A percentile compares a stretch with the other conserved stretches of the same genome.
Evolutionary conservation across 352 stramenopile genomes (phyloP).

Genomic region (Pythium periplocum): DNA sequence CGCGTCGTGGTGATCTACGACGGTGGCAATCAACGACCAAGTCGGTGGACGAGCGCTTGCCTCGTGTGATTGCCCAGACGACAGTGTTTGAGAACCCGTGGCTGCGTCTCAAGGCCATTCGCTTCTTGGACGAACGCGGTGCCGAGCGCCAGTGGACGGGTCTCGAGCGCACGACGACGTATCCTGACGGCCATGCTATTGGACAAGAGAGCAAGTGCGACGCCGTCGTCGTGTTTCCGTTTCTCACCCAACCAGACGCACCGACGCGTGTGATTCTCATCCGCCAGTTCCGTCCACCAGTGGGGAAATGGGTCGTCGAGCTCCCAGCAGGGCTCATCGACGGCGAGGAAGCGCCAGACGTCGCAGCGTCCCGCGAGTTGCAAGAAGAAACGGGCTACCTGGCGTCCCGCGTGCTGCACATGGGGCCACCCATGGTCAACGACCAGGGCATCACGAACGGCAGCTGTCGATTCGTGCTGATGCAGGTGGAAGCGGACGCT

Average conservation of each 20-base stretch:
- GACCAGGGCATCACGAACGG: constrained; percentile 79
- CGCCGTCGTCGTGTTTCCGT: constrained; percentile 71
- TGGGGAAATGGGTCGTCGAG: constrained; percentile 85
- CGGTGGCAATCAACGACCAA: too few relatives aligned
- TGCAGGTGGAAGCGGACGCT: constrained; percentile 38
- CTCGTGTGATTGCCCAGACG: constrained; percentile 43
- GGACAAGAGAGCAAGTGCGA: constrained; percentile 32
- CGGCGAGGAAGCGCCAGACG: constrained; percentile 57
- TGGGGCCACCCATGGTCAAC: constrained; percentile 74
- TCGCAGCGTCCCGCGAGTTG: constrained; percentile 79
- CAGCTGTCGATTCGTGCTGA: constrained; percentile 55
- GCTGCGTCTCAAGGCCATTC: constrained; percentile 58
- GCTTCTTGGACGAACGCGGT: constrained; percentile 48
- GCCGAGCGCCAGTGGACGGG: constrained; percentile 55
- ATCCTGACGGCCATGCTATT: constrained; percentile 15
- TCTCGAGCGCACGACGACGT: constrained; percentile 60
- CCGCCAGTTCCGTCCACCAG: constrained; percentile 87
- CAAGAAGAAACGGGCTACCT: constrained; percentile 88
- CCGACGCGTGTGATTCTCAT: constrained; percentile 69
- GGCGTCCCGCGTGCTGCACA: constrained; percentile 55
- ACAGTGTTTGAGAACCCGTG: constrained; percentile 65
- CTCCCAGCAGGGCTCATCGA: constrained; percentile 91
- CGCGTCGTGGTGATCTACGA: too few relatives aligned
- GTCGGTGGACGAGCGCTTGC: constrained; percentile 8
- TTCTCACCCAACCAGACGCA: constrained; percentile 31